Evolutionary conservation across 371 early-diverging fungal genomes (phyloP), one percentile per base, ranked within the genome.

Genomic region (Lichtheimia corymbifera): DNA sequence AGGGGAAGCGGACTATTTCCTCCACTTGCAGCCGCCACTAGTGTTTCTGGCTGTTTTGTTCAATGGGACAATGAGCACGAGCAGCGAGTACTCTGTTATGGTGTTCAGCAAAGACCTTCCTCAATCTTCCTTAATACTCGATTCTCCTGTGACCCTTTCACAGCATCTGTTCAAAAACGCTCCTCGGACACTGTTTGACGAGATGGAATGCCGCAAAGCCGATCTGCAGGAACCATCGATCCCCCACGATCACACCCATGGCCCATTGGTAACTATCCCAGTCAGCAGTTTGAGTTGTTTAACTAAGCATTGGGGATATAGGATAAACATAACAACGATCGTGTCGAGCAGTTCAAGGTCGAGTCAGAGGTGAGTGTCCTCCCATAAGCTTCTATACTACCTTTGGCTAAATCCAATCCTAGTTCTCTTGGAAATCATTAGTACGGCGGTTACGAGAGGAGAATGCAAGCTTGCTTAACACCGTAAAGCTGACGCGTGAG

Each of bases 81-180:
- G 22, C 40, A 40, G 55, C 13, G 63, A 55, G 17, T 57, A 51
- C 18, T 63, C 63, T 41, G 43, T 50, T 53, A 55, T 57, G 25
- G 49, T 57, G 12, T 63, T 63, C 27, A 57, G 45, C 52, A 63
- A 63, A 52, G 63, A 63, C 30, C 22, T 63, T 15, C 63, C 63
- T 18, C 63, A 63, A 45, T 63, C 63, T 25, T 58, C 63, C 4
- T 53, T 63, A 14, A 15, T 58, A n/a, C 41, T 43, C 9, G 44
- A 63, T 18, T 56, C 53, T 5, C 47, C 63, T 13, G 57, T 41
- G 22, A 35, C 51, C 17, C 53, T 51, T 7, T 57, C 63, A 12
- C 35, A 30, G 15, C 44, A n/a, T 9, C 45, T 49, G n/a, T 63
- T 63, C 25, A 51, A 50, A 13, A 50, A 57, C 41, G 63, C 58